Evolutionary conservation across 495 filamentous ascomycete species (phyloP), one percentile per base, ranked within the genome.

Genomic region (Xylaria telfairii): DNA sequence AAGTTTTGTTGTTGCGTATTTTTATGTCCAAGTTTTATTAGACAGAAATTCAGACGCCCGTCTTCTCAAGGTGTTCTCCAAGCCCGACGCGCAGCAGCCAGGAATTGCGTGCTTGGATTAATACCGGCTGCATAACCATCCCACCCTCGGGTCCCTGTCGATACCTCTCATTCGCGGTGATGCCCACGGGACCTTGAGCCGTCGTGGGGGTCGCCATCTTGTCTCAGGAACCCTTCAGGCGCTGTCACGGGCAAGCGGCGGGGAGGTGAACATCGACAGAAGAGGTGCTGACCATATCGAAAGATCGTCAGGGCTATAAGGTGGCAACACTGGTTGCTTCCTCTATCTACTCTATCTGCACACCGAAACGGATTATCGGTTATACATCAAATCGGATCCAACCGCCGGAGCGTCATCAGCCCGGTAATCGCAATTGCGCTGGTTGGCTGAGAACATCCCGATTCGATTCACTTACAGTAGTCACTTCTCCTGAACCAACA

Each of bases 151-250:
- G 17, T 21, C 34, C 49, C 21, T 21, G 41, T 49, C 60, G 24
- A 57, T 26, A 69, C 49, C 24, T 72, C 64, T 68, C 28, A 73
- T 76, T 75, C 71, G 72, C 53, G 41, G 70, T 39, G 56, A 75
- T 78, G 76, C 60, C 49, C 65, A 70, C 72, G 67, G 72, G 63
- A 67, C 72, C 72, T 71, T 76, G 74, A 78, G 46, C 28, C 49
- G 73, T 71, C 61, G 71, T 73, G 74, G 74, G 76, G 76, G 74
- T 54, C 61, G 41, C 21, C 15, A 42, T 69, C 57, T 51, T 41
- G 67, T 30, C 54, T 41, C 21, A 19, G 12, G 44, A 39, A 26
- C 19, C 34, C 34, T 15, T 66, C 28, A 10, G 39, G 30, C 37
- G 3, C 1, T 13, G 54, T 39, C 47, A 30, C 30, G 32, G 30